A percentile compares a stretch with the other conserved stretches of the same genome.
Conservation (phyloP, 257 asterid species). For the Solanum virginianum region DNA sequence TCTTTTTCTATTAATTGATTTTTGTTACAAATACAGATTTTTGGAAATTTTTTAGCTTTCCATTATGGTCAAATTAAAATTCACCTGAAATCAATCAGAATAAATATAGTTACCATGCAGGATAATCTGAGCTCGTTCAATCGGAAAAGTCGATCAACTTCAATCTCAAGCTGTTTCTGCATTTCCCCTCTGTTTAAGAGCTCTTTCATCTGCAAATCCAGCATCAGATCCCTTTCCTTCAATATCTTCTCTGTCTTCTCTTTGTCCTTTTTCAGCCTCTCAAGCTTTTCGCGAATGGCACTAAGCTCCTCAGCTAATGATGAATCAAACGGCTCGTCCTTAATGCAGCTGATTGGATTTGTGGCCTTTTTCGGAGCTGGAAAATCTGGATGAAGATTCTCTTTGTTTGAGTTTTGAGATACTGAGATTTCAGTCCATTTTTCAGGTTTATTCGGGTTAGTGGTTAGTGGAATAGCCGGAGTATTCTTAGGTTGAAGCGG, state of each 20-base stretch:
- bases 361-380: background rate
- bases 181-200: constrained; percentile 38
- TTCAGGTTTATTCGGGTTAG: background rate
- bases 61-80: background rate
- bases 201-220: constrained; percentile 58
- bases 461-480: background rate
- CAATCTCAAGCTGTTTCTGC: constrained; percentile 78
- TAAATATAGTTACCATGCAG: constrained; percentile 31
- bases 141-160: constrained; percentile 76
- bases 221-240: constrained; percentile 22
- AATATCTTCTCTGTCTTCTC: constrained; percentile 42
- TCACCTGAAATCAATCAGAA: background rate
- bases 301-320: constrained; percentile 71
- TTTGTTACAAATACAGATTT: background rate
- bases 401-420: background rate
- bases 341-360: background rate
- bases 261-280: constrained; percentile 44
- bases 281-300: constrained; percentile 49
- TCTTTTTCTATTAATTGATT: too few species aligned
- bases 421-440: background rate
- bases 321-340: constrained; percentile 15
- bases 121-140: constrained; percentile 61
- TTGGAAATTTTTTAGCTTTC: background rate
- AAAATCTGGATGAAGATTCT: background rate
- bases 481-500: background rate